phyloP scores from a whole-genome alignment of 2,329 filamentous ascomycete species.

The Paecilomyces fulvus region DNA sequence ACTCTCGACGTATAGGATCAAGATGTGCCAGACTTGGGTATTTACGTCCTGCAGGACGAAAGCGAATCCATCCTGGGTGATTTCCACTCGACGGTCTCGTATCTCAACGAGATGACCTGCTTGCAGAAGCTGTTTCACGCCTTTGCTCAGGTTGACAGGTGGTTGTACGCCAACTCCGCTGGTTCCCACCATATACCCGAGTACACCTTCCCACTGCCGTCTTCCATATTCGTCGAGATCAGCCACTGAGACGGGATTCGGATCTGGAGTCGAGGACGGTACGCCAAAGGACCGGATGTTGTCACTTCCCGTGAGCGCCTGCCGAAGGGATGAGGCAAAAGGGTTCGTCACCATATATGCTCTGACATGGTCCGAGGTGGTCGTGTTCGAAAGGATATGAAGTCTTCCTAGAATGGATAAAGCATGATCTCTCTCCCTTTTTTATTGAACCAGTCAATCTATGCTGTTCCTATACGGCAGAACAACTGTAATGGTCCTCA shows the following conservation, averaged over 20 bases:
- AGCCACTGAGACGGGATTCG: constrained; percentile 55
- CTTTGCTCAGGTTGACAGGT: constrained; percentile 53
- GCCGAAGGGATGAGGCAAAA: constrained; percentile 73
- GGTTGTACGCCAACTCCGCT: constrained; percentile 41
- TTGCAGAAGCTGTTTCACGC: constrained; percentile 76
- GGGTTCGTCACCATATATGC: constrained; percentile 70
- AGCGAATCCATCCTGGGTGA: constrained; percentile 88
- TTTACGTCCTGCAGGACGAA: constrained; percentile 94
- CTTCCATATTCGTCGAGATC: constrained; percentile 81
- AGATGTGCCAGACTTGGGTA: constrained; percentile 90
- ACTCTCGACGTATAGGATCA: constrained; percentile 87
- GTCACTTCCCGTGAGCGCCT: constrained; percentile 81
- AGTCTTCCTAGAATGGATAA: constrained; percentile 72
- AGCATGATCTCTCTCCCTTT: constrained; percentile 72
- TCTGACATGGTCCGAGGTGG: constrained; percentile 52
- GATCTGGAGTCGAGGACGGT: constrained; percentile 58
- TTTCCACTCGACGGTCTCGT: constrained; percentile 51
- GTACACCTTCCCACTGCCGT: constrained; percentile 87
- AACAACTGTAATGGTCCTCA: constrained; percentile 21
- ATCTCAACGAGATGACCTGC: constrained; percentile 71
- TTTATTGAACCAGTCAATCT: constrained; percentile 4
- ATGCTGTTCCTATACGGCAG: background rate
- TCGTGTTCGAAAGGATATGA: constrained; percentile 70
- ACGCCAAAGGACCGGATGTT: constrained; percentile 85
- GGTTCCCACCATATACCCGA: constrained; percentile 80